A percentile compares a stretch with the other conserved stretches of the same genome.
These are phyloP conservation scores for Auricularia sp. DNA, from an alignment of 768 basidiomycete species.

Conservation along the genomic window DNA sequence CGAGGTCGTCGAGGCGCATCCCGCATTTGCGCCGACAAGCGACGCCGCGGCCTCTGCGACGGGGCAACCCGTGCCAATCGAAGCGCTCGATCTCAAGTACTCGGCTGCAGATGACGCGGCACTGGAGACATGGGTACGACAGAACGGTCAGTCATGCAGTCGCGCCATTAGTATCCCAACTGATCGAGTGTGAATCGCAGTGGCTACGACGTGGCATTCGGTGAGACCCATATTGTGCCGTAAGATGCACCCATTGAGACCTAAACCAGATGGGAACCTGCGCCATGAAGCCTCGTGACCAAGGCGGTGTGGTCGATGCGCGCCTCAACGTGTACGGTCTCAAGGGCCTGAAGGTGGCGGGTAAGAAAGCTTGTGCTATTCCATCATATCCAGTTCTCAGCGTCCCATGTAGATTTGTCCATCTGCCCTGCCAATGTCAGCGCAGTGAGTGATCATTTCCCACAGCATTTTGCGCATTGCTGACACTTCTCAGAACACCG, in stretches of 20 bases:
- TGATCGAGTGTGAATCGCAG: constrained; percentile 7
- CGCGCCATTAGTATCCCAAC: not conserved
- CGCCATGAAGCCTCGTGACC: too few species aligned
- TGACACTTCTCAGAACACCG: constrained; percentile 25
- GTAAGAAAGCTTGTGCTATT: too few species aligned
- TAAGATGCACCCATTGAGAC: too few species aligned
- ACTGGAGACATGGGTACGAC: constrained; percentile 20
- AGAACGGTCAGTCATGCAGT: constrained; percentile 8
- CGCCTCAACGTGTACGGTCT: too few species aligned
- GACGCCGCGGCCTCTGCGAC: constrained; percentile 16
- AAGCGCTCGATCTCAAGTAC: constrained; percentile 23
- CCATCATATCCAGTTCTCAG: too few species aligned
- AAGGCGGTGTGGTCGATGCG: too few species aligned
- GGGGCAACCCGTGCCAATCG: constrained; percentile 15
- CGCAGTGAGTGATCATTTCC: constrained; percentile 15
- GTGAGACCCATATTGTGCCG: constrained; percentile 9
- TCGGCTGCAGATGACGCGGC: constrained; percentile 25
- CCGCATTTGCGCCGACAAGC: constrained; percentile 21
- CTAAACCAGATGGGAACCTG: too few species aligned
- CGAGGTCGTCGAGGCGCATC: constrained; percentile 18
- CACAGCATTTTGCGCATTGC: not conserved
- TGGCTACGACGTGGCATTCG: constrained; percentile 24
- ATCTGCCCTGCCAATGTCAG: constrained; percentile 29
- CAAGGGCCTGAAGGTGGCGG: too few species aligned
- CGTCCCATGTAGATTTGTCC: constrained; percentile 22